Percentiles rank a stretch among this genome's conserved stretches.
Evolutionary conservation across 495 filamentous ascomycete species (phyloP).

Genomic region (Lasiosphaeria hispida): DNA sequence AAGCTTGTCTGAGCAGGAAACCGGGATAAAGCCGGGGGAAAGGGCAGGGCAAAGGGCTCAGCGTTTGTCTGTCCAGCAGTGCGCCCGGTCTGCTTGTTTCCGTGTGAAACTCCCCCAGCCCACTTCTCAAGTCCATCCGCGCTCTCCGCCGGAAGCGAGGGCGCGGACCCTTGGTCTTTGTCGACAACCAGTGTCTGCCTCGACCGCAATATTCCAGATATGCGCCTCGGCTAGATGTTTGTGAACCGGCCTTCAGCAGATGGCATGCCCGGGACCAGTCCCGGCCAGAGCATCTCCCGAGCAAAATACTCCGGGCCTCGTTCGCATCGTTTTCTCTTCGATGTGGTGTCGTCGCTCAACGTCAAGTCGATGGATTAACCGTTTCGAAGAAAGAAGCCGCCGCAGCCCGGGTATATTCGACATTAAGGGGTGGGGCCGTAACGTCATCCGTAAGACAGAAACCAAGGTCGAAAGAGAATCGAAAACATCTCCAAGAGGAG

Average conservation of each 20-base stretch:
- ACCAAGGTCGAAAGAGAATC: slow-evolving; percentile 27
- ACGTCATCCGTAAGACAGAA: slow-evolving; percentile 46
- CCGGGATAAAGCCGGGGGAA: background rate
- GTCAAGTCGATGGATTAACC: slow-evolving; percentile 34
- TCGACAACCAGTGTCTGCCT: slow-evolving; percentile 49
- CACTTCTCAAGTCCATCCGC: slow-evolving; percentile 11
- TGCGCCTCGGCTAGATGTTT: slow-evolving; percentile 35
- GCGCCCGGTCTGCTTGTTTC: slow-evolving; percentile 6
- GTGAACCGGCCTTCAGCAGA: slow-evolving; percentile 16
- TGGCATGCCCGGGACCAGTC: slow-evolving; percentile 28
- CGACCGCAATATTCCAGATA: slow-evolving; percentile 39
- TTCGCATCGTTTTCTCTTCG: slow-evolving; percentile 30
- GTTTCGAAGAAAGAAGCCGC: slow-evolving; percentile 32
- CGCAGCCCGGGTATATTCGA: slow-evolving; percentile 34
- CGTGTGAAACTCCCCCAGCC: slow-evolving; percentile 12
- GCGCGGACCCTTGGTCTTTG: slow-evolving; percentile 32
- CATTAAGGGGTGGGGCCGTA: slow-evolving; percentile 40
- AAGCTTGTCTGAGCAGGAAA: no score
- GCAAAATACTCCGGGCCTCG: slow-evolving; percentile 28
- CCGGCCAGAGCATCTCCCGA: slow-evolving; percentile 21
- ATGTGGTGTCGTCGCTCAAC: slow-evolving; percentile 28
- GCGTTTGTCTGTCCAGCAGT: slow-evolving; percentile 8
- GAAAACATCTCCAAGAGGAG: slow-evolving; percentile 31
- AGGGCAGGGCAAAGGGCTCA: background rate
- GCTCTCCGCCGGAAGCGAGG: background rate